Evolutionary conservation across 2,329 filamentous ascomycete genomes (phyloP), one percentile per base, ranked within the genome.

Genomic region (Kalaharituber pfeilii): DNA sequence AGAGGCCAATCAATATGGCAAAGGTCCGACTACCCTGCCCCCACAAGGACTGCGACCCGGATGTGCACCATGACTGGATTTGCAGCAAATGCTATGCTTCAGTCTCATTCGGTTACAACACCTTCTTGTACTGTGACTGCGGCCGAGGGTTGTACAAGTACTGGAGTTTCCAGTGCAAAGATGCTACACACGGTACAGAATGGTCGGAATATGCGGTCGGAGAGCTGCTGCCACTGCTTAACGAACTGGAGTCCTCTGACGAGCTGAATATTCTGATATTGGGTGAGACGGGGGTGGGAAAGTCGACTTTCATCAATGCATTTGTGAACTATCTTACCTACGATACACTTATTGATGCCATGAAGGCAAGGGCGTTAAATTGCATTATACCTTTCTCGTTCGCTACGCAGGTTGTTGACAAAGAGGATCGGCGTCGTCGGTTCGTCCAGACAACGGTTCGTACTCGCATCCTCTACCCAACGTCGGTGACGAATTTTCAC

Each of bases 271-370:
- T 74, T n/a, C 56, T 74, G 24, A 67, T 75, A 3, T 63, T 74
- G 0, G 72, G 72, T 0, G 71, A 73, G 58, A 72, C 71, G 0
- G 72, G 71, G 0, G 72, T 73, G 0, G 72, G 72, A 0, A 74
- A 75, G 52, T 72, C 69, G 1, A 73, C 72, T 0, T 74, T 69
- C 42, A 73, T 74, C 61, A 75, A 74, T 49, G 68, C 71, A 0
- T 72, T 74, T 29, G 59, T 70, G 58, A 74, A 74, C 56, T 74
- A 74, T 53, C 55, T 74, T 3, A 62, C 59, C 0, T 69, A 65
- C 50, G 60, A 66, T 0, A 65, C 65, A 0, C 62, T 74, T 0
- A 66, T 71, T 6, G 68, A 72, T 2, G 71, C 70, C 0, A 60
- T 68, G 42, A 42, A 57, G n/a, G 33, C 56, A 15, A 53, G 64